Evolutionary conservation across 352 stramenopile genomes (phyloP), one percentile per base, ranked within the genome.

Genomic region (Peronospora farinosa): DNA sequence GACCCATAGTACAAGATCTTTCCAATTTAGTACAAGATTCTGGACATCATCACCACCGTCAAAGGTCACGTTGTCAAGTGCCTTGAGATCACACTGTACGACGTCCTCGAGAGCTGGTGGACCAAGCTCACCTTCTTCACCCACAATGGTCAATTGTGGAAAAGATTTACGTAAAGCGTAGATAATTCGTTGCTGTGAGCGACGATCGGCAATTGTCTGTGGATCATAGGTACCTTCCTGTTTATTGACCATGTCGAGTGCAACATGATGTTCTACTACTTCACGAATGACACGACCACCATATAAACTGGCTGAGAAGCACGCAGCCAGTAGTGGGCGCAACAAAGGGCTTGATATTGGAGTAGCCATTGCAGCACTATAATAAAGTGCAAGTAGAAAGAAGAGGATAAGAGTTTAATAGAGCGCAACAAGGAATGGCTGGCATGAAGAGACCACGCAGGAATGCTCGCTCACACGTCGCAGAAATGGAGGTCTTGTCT

Each of bases 231-330:
- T 66, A 47, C 69, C 70, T 44, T 80, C 78, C 36, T 76, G 69
- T 57, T 90, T 90, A 70, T 86, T 90, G 59, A 90, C 74, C 45
- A 86, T 61, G 15, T 67, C 67, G 27, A 90, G 71, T 30, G 78
- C 69, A 23, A 65, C 57, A 33, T 72, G 69, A 23, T 72, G 53
- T 7, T 56, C 51, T 32, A 86, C 76, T 39, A 88, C 79, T 27
- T 84, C 70, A 44, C 76, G 79, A 54, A 90, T 86, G 2, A 88
- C 78, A 37, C 68, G 56, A 32, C 78, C 78, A 12, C 76, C 78
- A 43, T 69, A 63, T 28, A 62, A 62, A 30, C 64, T 72, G 19
- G 64, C 73, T 6, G 75, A 78, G 52, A 86, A 68, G 50, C 72
- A 79, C n/a, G 76, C 78, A 12, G 72, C 55, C 28, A 90, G 37